These are phyloP conservation scores for Curvularia sp. DNA, from an alignment of 2,329 filamentous ascomycete species.

Conservation along the genomic window DNA sequence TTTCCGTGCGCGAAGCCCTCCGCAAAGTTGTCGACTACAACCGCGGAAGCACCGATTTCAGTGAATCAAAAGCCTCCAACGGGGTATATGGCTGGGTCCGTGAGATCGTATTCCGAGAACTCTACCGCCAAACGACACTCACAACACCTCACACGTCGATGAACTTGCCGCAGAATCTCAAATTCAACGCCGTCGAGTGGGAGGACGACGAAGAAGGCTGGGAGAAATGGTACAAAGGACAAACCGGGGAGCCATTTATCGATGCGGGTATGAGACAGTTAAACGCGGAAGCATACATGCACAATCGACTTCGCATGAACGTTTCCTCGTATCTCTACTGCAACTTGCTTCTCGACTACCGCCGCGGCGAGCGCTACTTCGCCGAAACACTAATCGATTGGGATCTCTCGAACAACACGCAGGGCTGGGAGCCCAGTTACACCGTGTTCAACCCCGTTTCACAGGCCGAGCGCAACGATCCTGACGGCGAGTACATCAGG, in stretches of 20 bases:
- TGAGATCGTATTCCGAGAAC: slow-evolving; percentile 60
- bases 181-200: slow-evolving; percentile 60
- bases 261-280: slow-evolving; percentile 62
- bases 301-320: slow-evolving; percentile 61
- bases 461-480: slow-evolving; percentile 51
- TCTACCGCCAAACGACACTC: slow-evolving; percentile 58
- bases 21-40: slow-evolving; percentile 53
- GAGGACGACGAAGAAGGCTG: slow-evolving; percentile 59
- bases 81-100: slow-evolving; percentile 57
- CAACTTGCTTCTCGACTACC: slow-evolving; percentile 59
- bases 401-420: slow-evolving; percentile 59
- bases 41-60: slow-evolving; percentile 53
- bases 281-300: slow-evolving; percentile 59
- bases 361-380: slow-evolving; percentile 59
- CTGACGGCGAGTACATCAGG: slow-evolving; percentile 49
- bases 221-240: slow-evolving; percentile 57
- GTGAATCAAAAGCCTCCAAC: slow-evolving; percentile 43
- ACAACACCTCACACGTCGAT: slow-evolving; percentile 57
- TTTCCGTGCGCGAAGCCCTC: slow-evolving; percentile 57
- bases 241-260: slow-evolving; percentile 58
- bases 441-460: slow-evolving; percentile 56
- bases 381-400: slow-evolving; percentile 58
- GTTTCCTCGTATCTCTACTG: slow-evolving; percentile 57
- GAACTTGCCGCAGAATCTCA: slow-evolving; percentile 60
- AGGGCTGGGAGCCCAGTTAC: slow-evolving; percentile 61